Percentiles rank a stretch among this genome's conserved stretches.
phyloP scores from a whole-genome alignment of 352 stramenopile species.

The Pythium sp. region DNA sequence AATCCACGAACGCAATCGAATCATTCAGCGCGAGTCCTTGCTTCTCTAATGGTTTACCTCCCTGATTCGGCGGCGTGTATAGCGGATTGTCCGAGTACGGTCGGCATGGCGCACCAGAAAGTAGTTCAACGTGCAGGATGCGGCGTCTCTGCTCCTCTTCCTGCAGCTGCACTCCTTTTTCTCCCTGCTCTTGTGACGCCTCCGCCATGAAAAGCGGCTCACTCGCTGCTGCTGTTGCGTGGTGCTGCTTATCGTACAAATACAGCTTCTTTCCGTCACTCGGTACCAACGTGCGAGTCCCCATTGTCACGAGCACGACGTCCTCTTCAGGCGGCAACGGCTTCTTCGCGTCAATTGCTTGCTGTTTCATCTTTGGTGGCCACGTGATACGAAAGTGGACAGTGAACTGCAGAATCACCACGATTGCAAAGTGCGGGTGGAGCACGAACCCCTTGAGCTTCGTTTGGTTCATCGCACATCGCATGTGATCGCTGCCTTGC shows the following conservation, averaged over 20 bases:
- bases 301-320: constrained; percentile 74
- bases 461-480: constrained; percentile 40
- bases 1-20: constrained; percentile 67
- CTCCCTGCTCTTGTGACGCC: neutral
- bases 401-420: constrained; percentile 86
- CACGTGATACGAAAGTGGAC: constrained; percentile 78
- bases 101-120: constrained; percentile 56
- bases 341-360: constrained; percentile 57
- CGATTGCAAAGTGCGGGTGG: constrained; percentile 73
- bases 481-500: constrained; percentile 64
- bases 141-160: constrained; percentile 21
- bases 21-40: constrained; percentile 34
- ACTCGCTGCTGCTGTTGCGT: constrained; percentile 20
- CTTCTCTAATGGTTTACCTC: constrained; percentile 17
- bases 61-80: constrained; percentile 57
- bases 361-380: constrained; percentile 61
- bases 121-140: constrained; percentile 66
- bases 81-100: constrained; percentile 75
- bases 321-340: constrained; percentile 62
- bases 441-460: constrained; percentile 75
- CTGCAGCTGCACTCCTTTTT: constrained; percentile 15
- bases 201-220: constrained; percentile 24
- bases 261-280: constrained; percentile 80
- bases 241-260: constrained; percentile 60
- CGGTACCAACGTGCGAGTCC: constrained; percentile 53